A percentile compares a stretch with the other conserved stretches of the same genome.
Evolutionary conservation across 805 yeast genomes (phyloP).

Genomic region (Komagataella pseudopastoris): DNA sequence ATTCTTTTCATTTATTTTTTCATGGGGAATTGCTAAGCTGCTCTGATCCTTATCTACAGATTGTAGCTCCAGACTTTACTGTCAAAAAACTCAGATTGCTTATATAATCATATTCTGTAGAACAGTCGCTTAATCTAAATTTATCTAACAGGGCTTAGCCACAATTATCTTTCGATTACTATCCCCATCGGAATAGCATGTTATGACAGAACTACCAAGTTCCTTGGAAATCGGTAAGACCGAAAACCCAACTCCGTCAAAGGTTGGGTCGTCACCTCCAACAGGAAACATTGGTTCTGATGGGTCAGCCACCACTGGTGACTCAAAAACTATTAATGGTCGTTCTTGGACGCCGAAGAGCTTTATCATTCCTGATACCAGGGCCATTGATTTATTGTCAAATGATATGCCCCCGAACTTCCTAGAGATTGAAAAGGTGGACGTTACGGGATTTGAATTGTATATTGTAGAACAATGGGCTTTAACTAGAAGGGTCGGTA

Average conservation of each 20-base stretch:
- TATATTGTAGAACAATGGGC: slow-evolving; percentile 96
- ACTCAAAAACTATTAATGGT: slow-evolving; percentile 1
- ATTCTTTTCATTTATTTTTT: too few species aligned
- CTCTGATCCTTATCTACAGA: background rate
- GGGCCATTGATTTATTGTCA: slow-evolving; percentile 34
- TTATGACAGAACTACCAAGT: background rate
- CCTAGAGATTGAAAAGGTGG: slow-evolving; percentile 29
- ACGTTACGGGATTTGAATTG: slow-evolving; percentile 66
- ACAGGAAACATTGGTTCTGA: background rate
- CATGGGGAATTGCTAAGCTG: background rate
- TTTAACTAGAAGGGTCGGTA: slow-evolving; percentile 49
- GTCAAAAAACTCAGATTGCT: background rate
- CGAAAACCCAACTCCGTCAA: background rate
- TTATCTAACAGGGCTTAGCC: background rate
- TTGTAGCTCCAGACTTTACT: too few species aligned
- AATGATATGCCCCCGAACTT: slow-evolving; percentile 24
- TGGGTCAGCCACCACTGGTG: background rate
- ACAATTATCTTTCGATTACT: background rate
- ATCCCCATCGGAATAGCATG: background rate
- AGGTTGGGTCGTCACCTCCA: background rate
- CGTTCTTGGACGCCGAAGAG: slow-evolving; percentile 6
- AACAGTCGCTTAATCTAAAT: background rate
- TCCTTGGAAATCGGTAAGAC: background rate
- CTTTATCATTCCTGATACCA: slow-evolving; percentile 41
- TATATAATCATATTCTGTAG: background rate